Evolutionary conservation across 148 eudicot species (phyloP).

Genomic region (Rhododendron mucronatum): DNA sequence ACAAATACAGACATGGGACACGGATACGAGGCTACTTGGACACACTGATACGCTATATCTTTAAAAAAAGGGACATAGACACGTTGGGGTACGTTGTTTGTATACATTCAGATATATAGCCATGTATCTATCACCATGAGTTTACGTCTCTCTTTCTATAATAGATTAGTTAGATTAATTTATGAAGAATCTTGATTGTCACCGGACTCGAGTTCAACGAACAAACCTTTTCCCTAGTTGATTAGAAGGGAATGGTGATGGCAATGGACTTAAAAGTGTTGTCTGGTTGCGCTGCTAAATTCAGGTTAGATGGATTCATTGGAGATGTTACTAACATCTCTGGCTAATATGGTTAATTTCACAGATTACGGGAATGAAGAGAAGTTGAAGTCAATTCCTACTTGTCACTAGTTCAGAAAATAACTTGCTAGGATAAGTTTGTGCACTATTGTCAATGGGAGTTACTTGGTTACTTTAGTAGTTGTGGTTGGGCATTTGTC

Average conservation of each 20-base stretch:
- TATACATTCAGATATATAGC: background rate
- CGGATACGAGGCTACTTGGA: background rate
- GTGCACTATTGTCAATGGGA: background rate
- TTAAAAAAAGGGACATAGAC: background rate
- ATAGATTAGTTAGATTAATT: background rate
- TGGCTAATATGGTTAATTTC: background rate
- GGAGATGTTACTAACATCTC: background rate
- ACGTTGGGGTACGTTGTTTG: background rate
- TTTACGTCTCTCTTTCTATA: background rate
- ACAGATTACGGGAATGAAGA: background rate
- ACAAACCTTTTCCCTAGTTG: background rate
- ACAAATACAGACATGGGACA: background rate
- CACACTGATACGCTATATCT: background rate
- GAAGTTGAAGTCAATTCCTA: background rate
- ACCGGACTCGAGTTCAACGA: background rate
- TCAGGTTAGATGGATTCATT: background rate
- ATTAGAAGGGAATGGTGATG: background rate
- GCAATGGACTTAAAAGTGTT: background rate
- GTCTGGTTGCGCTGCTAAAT: background rate
- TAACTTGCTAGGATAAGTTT: background rate
- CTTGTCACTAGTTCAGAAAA: background rate
- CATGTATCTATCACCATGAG: background rate
- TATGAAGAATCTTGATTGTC: background rate
- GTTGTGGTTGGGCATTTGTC: background rate
- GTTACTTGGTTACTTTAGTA: background rate